Evolutionary conservation across 257 asterid genomes (phyloP).

Genomic region (Solanum etuberosum): DNA sequence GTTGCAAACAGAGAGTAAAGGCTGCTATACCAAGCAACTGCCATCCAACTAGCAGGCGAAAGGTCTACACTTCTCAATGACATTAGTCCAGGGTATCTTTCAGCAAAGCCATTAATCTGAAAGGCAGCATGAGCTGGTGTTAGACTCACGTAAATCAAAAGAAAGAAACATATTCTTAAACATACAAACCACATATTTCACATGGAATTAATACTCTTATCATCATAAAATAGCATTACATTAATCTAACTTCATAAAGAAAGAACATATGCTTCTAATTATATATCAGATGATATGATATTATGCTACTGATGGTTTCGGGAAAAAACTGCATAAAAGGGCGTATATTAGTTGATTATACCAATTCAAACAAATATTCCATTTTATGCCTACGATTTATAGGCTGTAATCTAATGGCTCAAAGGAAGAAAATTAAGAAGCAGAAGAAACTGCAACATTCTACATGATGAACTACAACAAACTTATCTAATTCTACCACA

Average conservation of each 20-base stretch:
- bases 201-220: background rate
- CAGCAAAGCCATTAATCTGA: slow-evolving; percentile 30
- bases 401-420: background rate
- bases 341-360: background rate
- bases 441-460: background rate
- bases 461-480: background rate
- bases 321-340: background rate
- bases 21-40: slow-evolving; percentile 32
- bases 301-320: background rate
- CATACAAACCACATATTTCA: background rate
- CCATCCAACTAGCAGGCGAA: slow-evolving; percentile 49
- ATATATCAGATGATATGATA: background rate
- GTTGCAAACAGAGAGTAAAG: background rate
- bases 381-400: background rate
- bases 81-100: slow-evolving; percentile 33
- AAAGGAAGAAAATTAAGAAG: background rate
- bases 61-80: slow-evolving; percentile 47
- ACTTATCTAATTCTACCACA: background rate
- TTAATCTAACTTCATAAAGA: background rate
- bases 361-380: background rate
- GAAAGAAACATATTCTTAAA: background rate
- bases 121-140: background rate
- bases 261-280: background rate
- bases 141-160: background rate
- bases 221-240: background rate